Evolutionary conservation across 2,329 filamentous ascomycete species (phyloP), one percentile per base, ranked within the genome.

Genomic region (Aspergillus quadricinctus): DNA sequence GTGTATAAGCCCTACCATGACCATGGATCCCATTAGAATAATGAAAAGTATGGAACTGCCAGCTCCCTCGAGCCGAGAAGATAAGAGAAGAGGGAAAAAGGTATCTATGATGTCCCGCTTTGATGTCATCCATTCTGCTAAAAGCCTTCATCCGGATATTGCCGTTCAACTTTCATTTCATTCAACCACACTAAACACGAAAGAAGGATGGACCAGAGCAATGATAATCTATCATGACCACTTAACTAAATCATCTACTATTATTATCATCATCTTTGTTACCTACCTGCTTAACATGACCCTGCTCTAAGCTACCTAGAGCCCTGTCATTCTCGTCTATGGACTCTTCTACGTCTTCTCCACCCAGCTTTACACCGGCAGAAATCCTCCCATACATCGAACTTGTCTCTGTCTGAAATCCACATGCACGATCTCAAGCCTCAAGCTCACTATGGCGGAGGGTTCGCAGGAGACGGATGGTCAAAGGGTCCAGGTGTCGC

Each of bases 361-460:
- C 21, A 19, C 21, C 41, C 8, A 9, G 17, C 40, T 23, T 11
- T 4, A 4, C 21, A 21, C 9, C 43, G 10, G 21, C 23, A 23
- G 21, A 27, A 46, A 25, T 17, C 7, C 23, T 46, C 19, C 40
- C 45, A 43, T 45, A 17, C 37, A 37, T 49, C 57, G 41, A 3
- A 14, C 43, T 21, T 11, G 21, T 27, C 23, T 23, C 21, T 14
- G 5, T 17, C 14, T 23, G 14, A 46, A 46, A 14, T 40, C 59
- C 56, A 53, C 60, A 71, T 71, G 68, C 59, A 59, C 65, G 45
- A 40, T 50, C 45, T 56, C 57, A 54, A 49, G 58, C 54, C 56
- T 54, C 57, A 53, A 56, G 55, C 56, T 49, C 59, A 63, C 55
- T 50, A 72, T 73, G 69, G 65, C 66, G 65, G 69, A 71, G 68